A percentile compares a stretch with the other conserved stretches of the same genome.
Evolutionary conservation across 1,284 basidiomycete species (phyloP).

Genomic region (Rhizoctonia solani): DNA sequence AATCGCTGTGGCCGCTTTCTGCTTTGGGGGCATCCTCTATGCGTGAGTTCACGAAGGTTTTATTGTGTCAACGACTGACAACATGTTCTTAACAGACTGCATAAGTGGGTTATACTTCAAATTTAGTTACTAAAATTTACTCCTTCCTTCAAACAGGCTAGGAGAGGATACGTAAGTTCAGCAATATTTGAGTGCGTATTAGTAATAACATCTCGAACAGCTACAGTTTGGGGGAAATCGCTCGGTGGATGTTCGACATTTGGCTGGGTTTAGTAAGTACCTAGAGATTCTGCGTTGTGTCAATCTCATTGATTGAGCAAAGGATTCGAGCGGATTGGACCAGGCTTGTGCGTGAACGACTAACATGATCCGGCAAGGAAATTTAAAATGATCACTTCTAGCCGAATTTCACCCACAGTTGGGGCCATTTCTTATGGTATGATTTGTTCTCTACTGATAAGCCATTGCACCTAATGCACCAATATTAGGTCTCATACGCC

Average conservation of each 20-base stretch:
- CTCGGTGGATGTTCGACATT: conserved; percentile 89
- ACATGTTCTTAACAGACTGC: conserved; percentile 19
- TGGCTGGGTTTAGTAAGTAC: conserved; percentile 49
- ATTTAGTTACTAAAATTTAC: background rate
- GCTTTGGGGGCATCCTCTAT: conserved; percentile 88
- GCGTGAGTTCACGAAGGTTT: too few relatives aligned
- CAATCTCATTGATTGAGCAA: conserved; percentile 60
- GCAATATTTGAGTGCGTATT: background rate
- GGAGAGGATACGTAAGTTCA: conserved; percentile 17
- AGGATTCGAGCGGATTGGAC: conserved; percentile 84
- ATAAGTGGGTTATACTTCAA: background rate
- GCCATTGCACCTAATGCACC: background rate
- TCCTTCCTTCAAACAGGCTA: background rate
- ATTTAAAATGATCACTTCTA: background rate
- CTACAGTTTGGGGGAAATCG: conserved; percentile 58
- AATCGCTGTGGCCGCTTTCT: conserved; percentile 88
- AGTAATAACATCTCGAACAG: background rate
- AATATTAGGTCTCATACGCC: conserved; percentile 29
- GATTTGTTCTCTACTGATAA: conserved; percentile 38
- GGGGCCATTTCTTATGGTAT: conserved; percentile 81
- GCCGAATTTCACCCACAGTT: conserved; percentile 81
- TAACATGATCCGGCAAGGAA: conserved; percentile 1
- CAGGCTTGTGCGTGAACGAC: conserved; percentile 60
- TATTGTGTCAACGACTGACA: too few relatives aligned
- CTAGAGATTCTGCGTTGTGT: background rate